phyloP scores from a whole-genome alignment of 257 asterid species.

The Scutellaria barbata region DNA sequence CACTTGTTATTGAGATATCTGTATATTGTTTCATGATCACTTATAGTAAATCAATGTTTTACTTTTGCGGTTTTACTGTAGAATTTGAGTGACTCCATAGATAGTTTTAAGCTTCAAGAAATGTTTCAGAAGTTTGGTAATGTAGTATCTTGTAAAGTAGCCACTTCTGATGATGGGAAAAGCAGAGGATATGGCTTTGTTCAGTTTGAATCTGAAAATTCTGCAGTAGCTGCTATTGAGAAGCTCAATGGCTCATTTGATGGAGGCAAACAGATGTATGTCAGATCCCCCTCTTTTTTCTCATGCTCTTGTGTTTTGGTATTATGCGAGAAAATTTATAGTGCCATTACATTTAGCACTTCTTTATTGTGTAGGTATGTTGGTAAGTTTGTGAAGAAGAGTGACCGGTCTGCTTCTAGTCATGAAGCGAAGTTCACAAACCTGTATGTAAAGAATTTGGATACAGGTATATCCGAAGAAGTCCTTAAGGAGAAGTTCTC shows the following conservation, averaged over 20 bases:
- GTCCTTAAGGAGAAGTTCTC: slow-evolving; percentile 59
- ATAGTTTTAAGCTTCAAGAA: slow-evolving; percentile 54
- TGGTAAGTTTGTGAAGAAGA: slow-evolving; percentile 62
- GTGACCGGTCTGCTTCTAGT: slow-evolving; percentile 43
- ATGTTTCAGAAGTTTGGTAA: slow-evolving; percentile 59
- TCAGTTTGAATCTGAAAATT: slow-evolving; percentile 57
- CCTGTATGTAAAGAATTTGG: slow-evolving; percentile 70
- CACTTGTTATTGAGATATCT: slow-evolving; percentile 22
- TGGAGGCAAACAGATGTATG: slow-evolving; percentile 58
- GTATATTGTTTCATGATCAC: slow-evolving; percentile 17
- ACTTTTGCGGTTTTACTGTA: slow-evolving; percentile 29
- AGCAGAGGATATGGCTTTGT: slow-evolving; percentile 73
- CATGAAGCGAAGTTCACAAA: slow-evolving; percentile 56
- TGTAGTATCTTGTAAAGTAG: slow-evolving; percentile 58
- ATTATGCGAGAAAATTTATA: not conserved
- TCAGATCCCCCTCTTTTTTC: slow-evolving; percentile 7
- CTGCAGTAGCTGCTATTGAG: slow-evolving; percentile 61
- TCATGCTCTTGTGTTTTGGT: slow-evolving; percentile 14
- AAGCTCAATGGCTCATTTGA: slow-evolving; percentile 48
- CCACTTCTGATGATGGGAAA: slow-evolving; percentile 55
- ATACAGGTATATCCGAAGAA: slow-evolving; percentile 57
- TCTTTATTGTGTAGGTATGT: slow-evolving; percentile 51
- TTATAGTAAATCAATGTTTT: slow-evolving; percentile 1
- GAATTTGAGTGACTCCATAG: slow-evolving; percentile 53
- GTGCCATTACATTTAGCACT: not conserved